These are phyloP conservation scores for Echria macrotheca DNA, from an alignment of 495 filamentous ascomycete genomes.

Conservation along the genomic window DNA sequence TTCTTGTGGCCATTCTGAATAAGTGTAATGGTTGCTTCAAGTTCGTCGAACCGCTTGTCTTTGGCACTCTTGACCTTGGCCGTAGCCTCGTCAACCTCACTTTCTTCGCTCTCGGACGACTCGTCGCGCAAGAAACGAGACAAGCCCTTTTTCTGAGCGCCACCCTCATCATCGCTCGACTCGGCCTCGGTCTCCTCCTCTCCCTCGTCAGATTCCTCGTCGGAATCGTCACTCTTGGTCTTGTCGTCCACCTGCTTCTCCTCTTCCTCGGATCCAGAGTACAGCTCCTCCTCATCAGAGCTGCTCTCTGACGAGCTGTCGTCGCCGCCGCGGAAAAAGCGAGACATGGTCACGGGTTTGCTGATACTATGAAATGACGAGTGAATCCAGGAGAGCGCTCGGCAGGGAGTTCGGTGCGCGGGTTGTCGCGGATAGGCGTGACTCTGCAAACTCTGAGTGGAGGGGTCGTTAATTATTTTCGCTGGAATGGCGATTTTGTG, in stretches of 20 bases:
- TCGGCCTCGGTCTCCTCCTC: constrained; percentile 54
- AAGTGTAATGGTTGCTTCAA: constrained; percentile 78
- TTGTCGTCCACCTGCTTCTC: constrained; percentile 38
- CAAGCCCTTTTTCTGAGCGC: constrained; percentile 57
- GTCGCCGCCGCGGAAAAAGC: constrained; percentile 91
- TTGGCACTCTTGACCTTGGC: constrained; percentile 91
- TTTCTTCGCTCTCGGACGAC: constrained; percentile 72
- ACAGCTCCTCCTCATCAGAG: constrained; percentile 87
- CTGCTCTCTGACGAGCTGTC: constrained; percentile 80
- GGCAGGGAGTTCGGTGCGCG: constrained; percentile 10
- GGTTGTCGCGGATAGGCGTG: constrained; percentile 14
- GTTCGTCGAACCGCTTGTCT: constrained; percentile 91
- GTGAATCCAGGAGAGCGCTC: no score
- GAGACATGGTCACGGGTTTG: constrained; percentile 67
- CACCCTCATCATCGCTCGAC: constrained; percentile 60
- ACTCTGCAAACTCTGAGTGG: constrained; percentile 24
- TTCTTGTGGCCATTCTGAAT: constrained; percentile 98
- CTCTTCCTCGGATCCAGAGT: constrained; percentile 67
- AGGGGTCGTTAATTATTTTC: constrained; percentile 33
- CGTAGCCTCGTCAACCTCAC: constrained; percentile 75
- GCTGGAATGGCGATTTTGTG: constrained; percentile 32
- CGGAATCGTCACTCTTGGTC: constrained; percentile 40
- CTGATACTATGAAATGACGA: no score
- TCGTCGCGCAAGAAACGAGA: constrained; percentile 75
- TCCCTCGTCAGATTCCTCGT: constrained; percentile 42